Base-by-base conservation (phyloP, 495 filamentous ascomycete species). In the Rostrohypoxylon terebratum region DNA sequence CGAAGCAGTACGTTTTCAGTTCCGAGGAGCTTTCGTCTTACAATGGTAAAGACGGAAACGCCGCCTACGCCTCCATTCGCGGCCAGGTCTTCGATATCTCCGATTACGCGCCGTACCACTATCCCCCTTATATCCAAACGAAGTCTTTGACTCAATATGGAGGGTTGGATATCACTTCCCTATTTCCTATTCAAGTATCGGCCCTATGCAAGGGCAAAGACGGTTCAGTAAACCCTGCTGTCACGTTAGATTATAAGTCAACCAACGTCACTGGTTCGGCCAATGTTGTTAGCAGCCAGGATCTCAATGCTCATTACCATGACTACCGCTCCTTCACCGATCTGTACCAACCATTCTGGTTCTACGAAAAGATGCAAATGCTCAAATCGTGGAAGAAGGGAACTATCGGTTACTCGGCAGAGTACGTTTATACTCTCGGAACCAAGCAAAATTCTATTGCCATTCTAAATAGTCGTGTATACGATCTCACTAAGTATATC, bases 101-200 rank as follows among this genome's bases (percentile, higher is more conserved):
- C 23, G 77, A 81, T 11, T 97, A 93, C 75, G 87, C 90, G 25
- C 88, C 90, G 1, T 78, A 77, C n/a, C 96, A 99, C 76, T 97
- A 97, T 76, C 96, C 93, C 1, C 72, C 82, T 5, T 84, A 81
- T 65, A 87, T 99, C 48, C 87, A 89, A 1, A 73, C 87, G 34
- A 87, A 90, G 62, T 77, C 85, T 4, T 79, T 98, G 51, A 83
- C 90, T 64, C 89, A 90, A 65, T 99, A 98, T 75, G 94, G 90
- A 54, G 96, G 96, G 45, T 76, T 88, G 16, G 96, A 98, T 74
- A 93, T 94, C 51, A 94, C 94, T 16, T 84, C 86, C 47, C 85
- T 99, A 13, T 99, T 99, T 82, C 96, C 96, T 0, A 86, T 99
- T 11, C 96, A 99, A 77, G 96, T 98, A 14, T 96, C 92, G 3